Conservation (phyloP, 31 red algal genomes). For the Porphyra umbilicalis region DNA sequence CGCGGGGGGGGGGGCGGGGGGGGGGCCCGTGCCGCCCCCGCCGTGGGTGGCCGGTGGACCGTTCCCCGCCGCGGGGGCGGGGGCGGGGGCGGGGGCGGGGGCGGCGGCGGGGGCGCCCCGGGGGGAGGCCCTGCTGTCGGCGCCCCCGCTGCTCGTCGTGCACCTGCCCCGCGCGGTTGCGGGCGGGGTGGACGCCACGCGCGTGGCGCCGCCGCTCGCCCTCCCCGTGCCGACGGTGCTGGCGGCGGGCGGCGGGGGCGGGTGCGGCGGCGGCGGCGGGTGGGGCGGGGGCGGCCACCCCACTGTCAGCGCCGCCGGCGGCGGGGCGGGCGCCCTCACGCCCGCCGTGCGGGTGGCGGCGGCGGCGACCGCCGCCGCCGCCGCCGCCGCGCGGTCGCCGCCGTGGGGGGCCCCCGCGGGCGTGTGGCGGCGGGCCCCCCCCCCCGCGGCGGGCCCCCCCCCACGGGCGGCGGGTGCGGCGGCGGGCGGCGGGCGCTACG, state of each 20-base stretch:
- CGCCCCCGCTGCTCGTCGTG: neutral
- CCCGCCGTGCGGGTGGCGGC: neutral
- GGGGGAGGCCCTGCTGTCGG: neutral
- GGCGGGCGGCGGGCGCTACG: neutral
- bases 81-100: too few species aligned
- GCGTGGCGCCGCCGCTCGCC: neutral
- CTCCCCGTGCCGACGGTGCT: neutral
- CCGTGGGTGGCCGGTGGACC: neutral
- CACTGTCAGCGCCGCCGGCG: neutral
- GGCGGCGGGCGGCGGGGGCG: neutral
- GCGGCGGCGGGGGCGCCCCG: too few species aligned
- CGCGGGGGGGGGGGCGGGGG: neutral
- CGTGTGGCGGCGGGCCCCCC: neutral
- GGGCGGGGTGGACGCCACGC: neutral
- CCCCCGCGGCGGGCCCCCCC: neutral
- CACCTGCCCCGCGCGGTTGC: neutral
- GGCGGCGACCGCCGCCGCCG: neutral
- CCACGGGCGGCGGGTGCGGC: too few species aligned
- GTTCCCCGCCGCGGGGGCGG: neutral
- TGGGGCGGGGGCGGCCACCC: too few species aligned
- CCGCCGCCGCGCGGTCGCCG: neutral
- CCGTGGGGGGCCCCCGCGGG: too few species aligned
- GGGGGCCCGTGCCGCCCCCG: neutral
- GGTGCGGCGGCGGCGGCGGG: neutral
- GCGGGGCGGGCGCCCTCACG: neutral